Base-by-base conservation (phyloP, 305 asterid species). In the Withania somnifera region DNA sequence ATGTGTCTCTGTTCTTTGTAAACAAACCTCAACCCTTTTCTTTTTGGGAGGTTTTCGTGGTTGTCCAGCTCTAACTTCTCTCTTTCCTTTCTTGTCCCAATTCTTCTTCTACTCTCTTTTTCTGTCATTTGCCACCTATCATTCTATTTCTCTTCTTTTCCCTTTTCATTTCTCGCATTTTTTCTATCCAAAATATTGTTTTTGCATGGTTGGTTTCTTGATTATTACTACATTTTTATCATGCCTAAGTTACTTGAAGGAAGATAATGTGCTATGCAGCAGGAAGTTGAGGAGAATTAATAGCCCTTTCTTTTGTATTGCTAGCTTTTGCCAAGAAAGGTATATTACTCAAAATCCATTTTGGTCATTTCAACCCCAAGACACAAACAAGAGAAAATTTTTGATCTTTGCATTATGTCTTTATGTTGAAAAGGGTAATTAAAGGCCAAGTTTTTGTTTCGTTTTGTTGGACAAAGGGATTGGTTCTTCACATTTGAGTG, bases 31-130 rank as follows among this genome's bases (percentile, higher is more conserved):
- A 81, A 58, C 73, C 87, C 87, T 81, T 76, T 75, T 82, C 57
- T 84, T 57, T 85, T 71, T 15, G 87, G 84, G 88, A 86, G 89
- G 86, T 84, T 90, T 91, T 89, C 85, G 91, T 87, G 98, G 92
- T 61, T 82, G 84, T 89, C 90, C 90, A 86, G 85, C 84, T 84
- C 89, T 86, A 67, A 13, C 28, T 58, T 77, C 51, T 84, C 75
- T 73, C 61, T 56, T 26, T 68, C 80, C 22, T 53, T 6, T 50
- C 30, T 71, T 32, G 56, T 64, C 64, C 81, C 17, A 60, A 77
- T 42, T 64, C 57, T 28, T 82, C 84, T 56, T 67, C 71, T 10
- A 69, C 24, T 57, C 58, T 17, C 58, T 34, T 32, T 61, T 64
- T 60, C 15, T 58, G 28, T 5, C 66, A 38, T 54, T 30, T 73